Conservation (phyloP, 805 yeast species). For the Kuraishia borneana region DNA sequence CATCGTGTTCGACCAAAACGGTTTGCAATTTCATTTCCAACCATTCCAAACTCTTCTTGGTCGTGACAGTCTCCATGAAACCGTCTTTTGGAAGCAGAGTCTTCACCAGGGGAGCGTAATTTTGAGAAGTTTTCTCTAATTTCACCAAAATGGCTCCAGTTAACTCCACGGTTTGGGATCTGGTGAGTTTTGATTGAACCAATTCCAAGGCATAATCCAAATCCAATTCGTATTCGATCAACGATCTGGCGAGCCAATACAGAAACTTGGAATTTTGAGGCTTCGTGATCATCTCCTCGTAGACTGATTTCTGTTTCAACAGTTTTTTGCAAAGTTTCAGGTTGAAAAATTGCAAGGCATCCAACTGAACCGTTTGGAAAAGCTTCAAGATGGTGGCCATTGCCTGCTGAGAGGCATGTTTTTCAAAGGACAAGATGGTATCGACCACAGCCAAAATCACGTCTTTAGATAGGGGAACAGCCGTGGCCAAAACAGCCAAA, state of each 20-base stretch:
- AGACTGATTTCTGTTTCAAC: background rate
- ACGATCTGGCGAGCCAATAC: background rate
- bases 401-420: constrained; percentile 22
- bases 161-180: constrained; percentile 12
- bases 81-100: constrained; percentile 25
- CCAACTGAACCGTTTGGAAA: constrained; percentile 32
- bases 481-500: constrained; percentile 64
- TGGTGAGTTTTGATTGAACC: constrained; percentile 1
- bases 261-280: background rate
- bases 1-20: constrained; percentile 31
- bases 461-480: constrained; percentile 49
- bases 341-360: constrained; percentile 16
- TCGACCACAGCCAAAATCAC: constrained; percentile 51
- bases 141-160: constrained; percentile 10
- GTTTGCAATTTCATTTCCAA: constrained; percentile 62
- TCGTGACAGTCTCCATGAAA: constrained; percentile 21
- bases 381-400: constrained; percentile 35
- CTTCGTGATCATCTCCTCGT: background rate
- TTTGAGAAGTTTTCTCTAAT: constrained; percentile 5
- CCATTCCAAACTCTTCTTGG: constrained; percentile 19
- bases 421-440: constrained; percentile 32
- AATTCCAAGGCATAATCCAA: constrained; percentile 10
- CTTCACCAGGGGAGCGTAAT: constrained; percentile 21
- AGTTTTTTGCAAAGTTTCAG: constrained; percentile 9
- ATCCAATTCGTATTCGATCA: constrained; percentile 2